Evolutionary conservation across 2,329 filamentous ascomycete species (phyloP), one percentile per base, ranked within the genome.

Genomic region (Aspergillus fructus): DNA sequence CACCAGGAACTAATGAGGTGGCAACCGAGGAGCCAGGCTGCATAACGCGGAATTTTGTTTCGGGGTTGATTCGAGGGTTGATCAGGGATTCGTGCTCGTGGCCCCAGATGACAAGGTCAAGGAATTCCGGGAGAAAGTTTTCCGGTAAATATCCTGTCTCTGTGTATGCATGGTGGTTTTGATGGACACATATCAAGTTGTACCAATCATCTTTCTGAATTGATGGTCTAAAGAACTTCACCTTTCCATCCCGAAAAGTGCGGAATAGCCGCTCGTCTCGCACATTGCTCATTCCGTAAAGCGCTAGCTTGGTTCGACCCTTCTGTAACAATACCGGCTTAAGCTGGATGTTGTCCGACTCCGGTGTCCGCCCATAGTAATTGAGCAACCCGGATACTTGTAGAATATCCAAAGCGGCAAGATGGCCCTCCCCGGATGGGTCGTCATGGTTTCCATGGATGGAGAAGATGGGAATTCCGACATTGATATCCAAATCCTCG

Each of bases 381-480:
- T 99, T 99, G 66, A 99, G 81, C 13, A 99, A 78, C 0, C 94
- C 94, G 0, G 93, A 91, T 1, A 94, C 89, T 72, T 97, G 92
- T 4, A 99, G 82, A 15, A 99, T 77, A 72, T 99, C 94, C 11
- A 99, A 82, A 0, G 93, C 93, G 62, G 94, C 96, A 63, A 89
- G 88, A 71, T 96, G 91, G 11, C 93, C 94, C 68, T 97, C 93
- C 9, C 94, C 94, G n/a, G 93, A 96, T 0, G 94, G 94, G 71
- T 99, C 94, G 70, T 99, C 94, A 71, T 99, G 94, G 69, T 99
- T 99, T 46, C 94, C 94, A 68, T 99, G 96, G 41, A 99, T 99
- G 0, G 93, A 96, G 71, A 99, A 99, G 27, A 99, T 92, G 0
- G 94, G 94, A 55, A 97, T 97, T 1, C 93, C 91, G 59, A 99